Evolutionary conservation across 2,329 filamentous ascomycete species (phyloP).

Genomic region (Ophiostoma quercus): DNA sequence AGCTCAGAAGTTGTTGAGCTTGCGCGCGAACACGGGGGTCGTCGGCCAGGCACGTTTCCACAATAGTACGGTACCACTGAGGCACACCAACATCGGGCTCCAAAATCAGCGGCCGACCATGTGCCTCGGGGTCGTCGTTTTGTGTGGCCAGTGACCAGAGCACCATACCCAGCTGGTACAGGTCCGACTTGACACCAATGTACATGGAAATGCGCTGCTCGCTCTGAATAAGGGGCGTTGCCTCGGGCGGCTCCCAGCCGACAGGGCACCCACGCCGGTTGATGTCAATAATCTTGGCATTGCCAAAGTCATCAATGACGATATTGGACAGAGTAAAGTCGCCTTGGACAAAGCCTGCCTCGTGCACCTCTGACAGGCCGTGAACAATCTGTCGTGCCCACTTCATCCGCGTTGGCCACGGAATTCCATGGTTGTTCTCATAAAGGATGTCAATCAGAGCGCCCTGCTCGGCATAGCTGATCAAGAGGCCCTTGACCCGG

Average conservation of each 20-base stretch:
- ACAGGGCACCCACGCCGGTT: conserved; percentile 95
- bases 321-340: conserved; percentile 98
- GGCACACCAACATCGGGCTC: conserved; percentile 61
- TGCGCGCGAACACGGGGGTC: conserved; percentile 67
- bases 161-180: conserved; percentile 96
- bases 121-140: conserved; percentile 82
- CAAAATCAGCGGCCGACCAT: conserved; percentile 63
- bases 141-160: conserved; percentile 85
- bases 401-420: conserved; percentile 69
- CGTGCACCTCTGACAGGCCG: conserved; percentile 87
- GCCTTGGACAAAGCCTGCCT: conserved; percentile 92
- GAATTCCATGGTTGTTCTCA: conserved; percentile 58
- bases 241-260: conserved; percentile 95
- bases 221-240: conserved; percentile 75
- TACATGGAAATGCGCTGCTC: conserved; percentile 93
- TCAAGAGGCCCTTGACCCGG: conserved; percentile 79
- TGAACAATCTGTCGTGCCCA: conserved; percentile 91
- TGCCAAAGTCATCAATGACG: conserved; percentile 75
- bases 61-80: conserved; percentile 69
- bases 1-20: conserved; percentile 63
- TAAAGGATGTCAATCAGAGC: conserved; percentile 88
- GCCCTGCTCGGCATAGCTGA: conserved; percentile 80
- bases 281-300: conserved; percentile 97
- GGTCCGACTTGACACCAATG: conserved; percentile 94
- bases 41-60: conserved; percentile 70